phyloP scores from a whole-genome alignment of 2,329 filamentous ascomycete genomes.

The Lasiodiplodia hormozganensis region DNA sequence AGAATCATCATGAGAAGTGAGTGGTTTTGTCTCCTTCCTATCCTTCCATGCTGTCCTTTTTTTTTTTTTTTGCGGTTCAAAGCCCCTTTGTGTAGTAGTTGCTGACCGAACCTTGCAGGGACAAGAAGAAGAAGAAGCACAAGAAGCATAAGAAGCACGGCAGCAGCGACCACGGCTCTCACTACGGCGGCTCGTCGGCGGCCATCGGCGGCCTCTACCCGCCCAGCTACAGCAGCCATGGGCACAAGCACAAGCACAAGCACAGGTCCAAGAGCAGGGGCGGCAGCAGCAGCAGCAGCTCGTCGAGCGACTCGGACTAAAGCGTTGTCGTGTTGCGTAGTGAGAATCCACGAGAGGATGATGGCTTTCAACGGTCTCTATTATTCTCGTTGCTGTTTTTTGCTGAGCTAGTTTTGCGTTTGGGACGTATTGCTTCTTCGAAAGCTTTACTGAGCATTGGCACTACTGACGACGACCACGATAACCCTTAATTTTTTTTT shows the following conservation, averaged over 20 bases:
- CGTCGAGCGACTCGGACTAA: constrained; percentile 47
- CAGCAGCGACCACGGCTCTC: constrained; percentile 30
- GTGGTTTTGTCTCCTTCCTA: constrained; percentile 27
- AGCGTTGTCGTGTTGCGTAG: background rate
- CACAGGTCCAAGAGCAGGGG: constrained; percentile 42
- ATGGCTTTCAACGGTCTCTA: background rate
- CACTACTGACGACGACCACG: constrained; percentile 8
- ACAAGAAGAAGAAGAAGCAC: constrained; percentile 46
- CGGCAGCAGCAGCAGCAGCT: constrained; percentile 40
- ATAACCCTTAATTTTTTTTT: background rate
- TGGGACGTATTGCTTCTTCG: background rate
- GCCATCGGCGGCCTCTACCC: constrained; percentile 45
- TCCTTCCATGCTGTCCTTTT: background rate
- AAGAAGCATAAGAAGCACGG: constrained; percentile 37
- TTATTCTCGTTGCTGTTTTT: background rate
- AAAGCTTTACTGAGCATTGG: background rate
- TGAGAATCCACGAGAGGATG: background rate
- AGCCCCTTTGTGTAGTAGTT: background rate
- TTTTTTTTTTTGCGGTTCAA: too few relatives aligned
- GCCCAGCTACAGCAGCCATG: constrained; percentile 35
- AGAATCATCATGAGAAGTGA: constrained; percentile 53
- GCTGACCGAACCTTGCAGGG: constrained; percentile 34
- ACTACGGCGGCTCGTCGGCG: constrained; percentile 43
- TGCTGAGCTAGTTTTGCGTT: background rate
- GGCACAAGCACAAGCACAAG: constrained; percentile 38